Conservation (phyloP, 192 early-diverging fungal species). For the Coemansia sp. region DNA sequence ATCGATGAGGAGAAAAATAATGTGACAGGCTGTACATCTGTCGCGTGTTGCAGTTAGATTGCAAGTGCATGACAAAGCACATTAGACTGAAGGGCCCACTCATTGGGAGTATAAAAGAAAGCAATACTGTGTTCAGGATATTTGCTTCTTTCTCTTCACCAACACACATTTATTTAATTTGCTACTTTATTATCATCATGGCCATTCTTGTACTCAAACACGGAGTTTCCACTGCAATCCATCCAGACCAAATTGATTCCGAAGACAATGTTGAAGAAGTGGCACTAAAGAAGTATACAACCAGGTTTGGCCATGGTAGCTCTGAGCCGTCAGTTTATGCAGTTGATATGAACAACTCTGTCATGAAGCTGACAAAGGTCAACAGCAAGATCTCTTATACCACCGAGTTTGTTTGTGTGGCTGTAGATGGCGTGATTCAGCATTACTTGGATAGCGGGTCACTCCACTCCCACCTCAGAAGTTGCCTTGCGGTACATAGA, state of each 20-base stretch:
- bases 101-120: background rate
- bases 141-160: background rate
- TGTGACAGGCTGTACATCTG: background rate
- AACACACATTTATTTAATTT: background rate
- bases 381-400: background rate
- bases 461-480: background rate
- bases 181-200: background rate
- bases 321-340: background rate
- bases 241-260: background rate
- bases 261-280: background rate
- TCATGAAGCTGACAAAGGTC: background rate
- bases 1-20: background rate
- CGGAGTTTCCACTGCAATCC: background rate
- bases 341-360: background rate
- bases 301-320: background rate
- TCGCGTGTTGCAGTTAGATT: background rate
- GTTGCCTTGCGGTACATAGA: background rate
- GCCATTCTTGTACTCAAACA: background rate
- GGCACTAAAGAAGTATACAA: background rate
- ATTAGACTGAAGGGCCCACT: background rate
- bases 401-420: slow-evolving; percentile 4
- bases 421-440: background rate
- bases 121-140: background rate
- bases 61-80: background rate
- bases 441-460: background rate